Percentiles rank a stretch among this genome's conserved stretches.
phyloP scores from a whole-genome alignment of 2,329 filamentous ascomycete genomes.

The Lasiodiplodia hormozganensis region DNA sequence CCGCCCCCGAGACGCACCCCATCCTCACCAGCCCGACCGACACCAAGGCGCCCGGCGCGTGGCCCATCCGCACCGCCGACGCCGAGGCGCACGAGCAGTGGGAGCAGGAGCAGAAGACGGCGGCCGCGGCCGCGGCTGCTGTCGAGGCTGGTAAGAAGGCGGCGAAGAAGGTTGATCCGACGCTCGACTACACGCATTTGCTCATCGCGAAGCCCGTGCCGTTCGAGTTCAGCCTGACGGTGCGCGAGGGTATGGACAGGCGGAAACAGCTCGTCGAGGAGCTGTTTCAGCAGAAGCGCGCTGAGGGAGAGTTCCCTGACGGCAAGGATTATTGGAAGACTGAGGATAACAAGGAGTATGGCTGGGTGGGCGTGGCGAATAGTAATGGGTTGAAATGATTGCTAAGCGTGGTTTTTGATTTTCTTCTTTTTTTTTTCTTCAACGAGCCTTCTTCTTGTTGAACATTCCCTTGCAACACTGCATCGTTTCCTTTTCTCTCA shows the following conservation, averaged over 20 bases:
- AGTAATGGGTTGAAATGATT: neutral
- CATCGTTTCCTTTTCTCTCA: neutral
- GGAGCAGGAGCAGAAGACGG: constrained; percentile 24
- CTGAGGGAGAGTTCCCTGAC: constrained; percentile 48
- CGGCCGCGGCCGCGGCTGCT: neutral
- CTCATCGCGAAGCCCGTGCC: constrained; percentile 56
- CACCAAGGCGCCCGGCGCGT: constrained; percentile 9
- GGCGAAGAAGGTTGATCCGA: constrained; percentile 45
- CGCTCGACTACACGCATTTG: constrained; percentile 52
- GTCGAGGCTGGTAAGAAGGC: constrained; percentile 31
- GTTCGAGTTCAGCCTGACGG: constrained; percentile 51
- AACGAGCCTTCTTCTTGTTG: neutral
- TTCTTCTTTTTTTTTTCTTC: neutral
- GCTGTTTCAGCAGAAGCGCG: constrained; percentile 46
- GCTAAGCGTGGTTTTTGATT: neutral
- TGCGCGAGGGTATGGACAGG: constrained; percentile 39
- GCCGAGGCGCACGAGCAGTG: neutral
- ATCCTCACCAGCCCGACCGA: neutral
- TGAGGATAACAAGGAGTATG: constrained; percentile 10
- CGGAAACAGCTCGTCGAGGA: constrained; percentile 42
- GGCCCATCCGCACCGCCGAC: constrained; percentile 1
- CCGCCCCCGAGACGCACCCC: neutral
- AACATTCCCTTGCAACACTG: neutral
- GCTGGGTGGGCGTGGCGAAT: constrained; percentile 23
- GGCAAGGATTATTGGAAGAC: constrained; percentile 48